phyloP scores from a whole-genome alignment of 306 rosid genomes.

The Malus orientalis region DNA sequence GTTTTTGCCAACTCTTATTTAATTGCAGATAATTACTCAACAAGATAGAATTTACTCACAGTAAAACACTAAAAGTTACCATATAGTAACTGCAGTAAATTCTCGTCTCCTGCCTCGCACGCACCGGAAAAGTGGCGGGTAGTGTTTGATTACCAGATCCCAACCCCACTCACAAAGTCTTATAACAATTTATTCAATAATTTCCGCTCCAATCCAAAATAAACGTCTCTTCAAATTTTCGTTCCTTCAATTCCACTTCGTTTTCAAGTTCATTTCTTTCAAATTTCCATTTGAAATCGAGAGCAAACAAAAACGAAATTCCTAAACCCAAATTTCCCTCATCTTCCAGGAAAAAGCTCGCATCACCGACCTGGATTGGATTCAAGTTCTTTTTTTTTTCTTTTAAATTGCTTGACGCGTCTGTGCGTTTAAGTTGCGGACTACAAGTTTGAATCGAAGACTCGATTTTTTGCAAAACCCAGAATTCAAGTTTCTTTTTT shows the following conservation, averaged over 20 bases:
- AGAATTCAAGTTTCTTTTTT: no score
- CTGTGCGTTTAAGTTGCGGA: slow-evolving; percentile 10
- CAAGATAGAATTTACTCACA: no score
- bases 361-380: slow-evolving; percentile 22
- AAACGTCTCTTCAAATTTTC: neutral
- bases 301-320: neutral
- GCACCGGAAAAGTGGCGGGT: neutral
- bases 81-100: neutral
- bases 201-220: neutral
- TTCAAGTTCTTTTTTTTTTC: neutral
- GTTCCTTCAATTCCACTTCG: neutral
- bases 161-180: neutral
- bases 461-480: neutral
- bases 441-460: slow-evolving; percentile 1
- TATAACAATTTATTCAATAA: neutral
- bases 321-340: neutral
- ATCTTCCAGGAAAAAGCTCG: slow-evolving; percentile 12
- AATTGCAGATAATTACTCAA: neutral
- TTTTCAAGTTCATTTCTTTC: neutral
- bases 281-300: neutral
- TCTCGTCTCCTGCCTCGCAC: neutral
- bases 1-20: neutral
- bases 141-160: neutral
- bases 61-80: neutral
- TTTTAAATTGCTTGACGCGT: slow-evolving; percentile 2